Evolutionary conservation across 805 yeast species (phyloP).

Genomic region (Saccharomycopsis sp.): DNA sequence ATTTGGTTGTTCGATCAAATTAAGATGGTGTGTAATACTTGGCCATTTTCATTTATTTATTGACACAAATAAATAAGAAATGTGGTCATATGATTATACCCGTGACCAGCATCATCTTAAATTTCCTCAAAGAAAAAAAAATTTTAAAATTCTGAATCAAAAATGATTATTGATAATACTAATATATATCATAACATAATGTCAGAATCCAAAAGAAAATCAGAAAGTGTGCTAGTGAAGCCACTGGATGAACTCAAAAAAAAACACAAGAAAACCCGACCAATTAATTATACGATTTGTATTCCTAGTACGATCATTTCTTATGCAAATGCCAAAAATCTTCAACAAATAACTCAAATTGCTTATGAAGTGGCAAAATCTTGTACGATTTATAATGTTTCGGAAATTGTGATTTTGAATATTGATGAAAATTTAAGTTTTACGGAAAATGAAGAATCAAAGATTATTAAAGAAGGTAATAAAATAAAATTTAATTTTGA

Average conservation of each 20-base stretch:
- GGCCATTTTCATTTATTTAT: too few relatives aligned
- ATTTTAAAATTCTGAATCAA: too few relatives aligned
- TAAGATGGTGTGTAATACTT: too few relatives aligned
- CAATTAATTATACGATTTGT: conserved; percentile 45
- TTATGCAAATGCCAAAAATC: conserved; percentile 42
- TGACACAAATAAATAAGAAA: too few relatives aligned
- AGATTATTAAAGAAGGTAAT: conserved; percentile 13
- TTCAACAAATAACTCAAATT: conserved; percentile 63
- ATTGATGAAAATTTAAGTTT: conserved; percentile 21
- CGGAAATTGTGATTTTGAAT: conserved; percentile 66
- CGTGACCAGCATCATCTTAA: too few relatives aligned
- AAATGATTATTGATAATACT: too few relatives aligned
- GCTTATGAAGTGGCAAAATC: conserved; percentile 75
- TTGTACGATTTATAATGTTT: conserved; percentile 57
- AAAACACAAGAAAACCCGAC: conserved; percentile 16
- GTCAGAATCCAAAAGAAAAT: too few relatives aligned
- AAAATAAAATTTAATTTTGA: conserved; percentile 21
- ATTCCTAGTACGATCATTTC: conserved; percentile 61
- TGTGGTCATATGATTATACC: too few relatives aligned
- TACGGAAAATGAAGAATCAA: neutral
- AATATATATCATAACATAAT: too few relatives aligned
- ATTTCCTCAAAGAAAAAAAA: too few relatives aligned
- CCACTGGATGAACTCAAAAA: too few relatives aligned
- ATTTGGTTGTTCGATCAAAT: neutral
- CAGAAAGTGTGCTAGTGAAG: too few relatives aligned